These are phyloP conservation scores for Pleurotus citrinopileatus DNA, from an alignment of 768 basidiomycete species.

Conservation along the genomic window DNA sequence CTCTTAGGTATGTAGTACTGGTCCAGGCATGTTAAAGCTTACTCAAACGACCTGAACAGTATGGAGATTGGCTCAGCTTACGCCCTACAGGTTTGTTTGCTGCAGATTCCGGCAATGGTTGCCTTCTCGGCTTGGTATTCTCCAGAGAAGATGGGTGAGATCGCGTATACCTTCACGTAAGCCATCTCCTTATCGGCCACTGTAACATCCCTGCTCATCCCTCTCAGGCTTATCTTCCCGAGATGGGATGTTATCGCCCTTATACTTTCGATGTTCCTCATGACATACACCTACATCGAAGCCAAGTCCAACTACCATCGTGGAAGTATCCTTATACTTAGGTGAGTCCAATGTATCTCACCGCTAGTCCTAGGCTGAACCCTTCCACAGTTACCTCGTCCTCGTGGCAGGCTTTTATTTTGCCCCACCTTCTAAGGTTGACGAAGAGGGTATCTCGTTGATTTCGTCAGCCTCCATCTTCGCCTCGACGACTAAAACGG, in stretches of 20 bases:
- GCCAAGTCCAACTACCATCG: slow-evolving; percentile 98
- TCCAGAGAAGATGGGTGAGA: slow-evolving; percentile 80
- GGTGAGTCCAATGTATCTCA: slow-evolving; percentile 43
- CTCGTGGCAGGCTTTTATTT: slow-evolving; percentile 91
- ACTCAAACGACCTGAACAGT: slow-evolving; percentile 40
- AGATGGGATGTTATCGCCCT: slow-evolving; percentile 97
- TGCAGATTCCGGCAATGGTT: slow-evolving; percentile 99
- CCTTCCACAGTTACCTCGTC: slow-evolving; percentile 74
- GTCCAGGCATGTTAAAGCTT: not conserved
- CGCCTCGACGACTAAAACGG: slow-evolving; percentile 35
- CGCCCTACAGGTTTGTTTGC: slow-evolving; percentile 94
- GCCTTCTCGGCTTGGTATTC: slow-evolving; percentile 97
- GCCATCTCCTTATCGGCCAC: slow-evolving; percentile 32
- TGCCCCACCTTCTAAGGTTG: slow-evolving; percentile 55
- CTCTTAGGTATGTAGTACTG: slow-evolving; percentile 65
- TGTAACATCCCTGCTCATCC: slow-evolving; percentile 1
- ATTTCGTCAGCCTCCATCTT: slow-evolving; percentile 17
- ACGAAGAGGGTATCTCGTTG: slow-evolving; percentile 33
- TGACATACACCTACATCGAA: slow-evolving; percentile 99
- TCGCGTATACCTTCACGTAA: slow-evolving; percentile 91
- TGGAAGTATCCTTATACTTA: slow-evolving; percentile 91
- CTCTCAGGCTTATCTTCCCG: slow-evolving; percentile 86
- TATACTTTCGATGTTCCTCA: slow-evolving; percentile 92
- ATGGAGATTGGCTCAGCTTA: slow-evolving; percentile 99
- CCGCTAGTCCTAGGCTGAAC: not conserved